phyloP scores from a whole-genome alignment of 805 yeast genomes.

The Ascoidea rubescens region DNA sequence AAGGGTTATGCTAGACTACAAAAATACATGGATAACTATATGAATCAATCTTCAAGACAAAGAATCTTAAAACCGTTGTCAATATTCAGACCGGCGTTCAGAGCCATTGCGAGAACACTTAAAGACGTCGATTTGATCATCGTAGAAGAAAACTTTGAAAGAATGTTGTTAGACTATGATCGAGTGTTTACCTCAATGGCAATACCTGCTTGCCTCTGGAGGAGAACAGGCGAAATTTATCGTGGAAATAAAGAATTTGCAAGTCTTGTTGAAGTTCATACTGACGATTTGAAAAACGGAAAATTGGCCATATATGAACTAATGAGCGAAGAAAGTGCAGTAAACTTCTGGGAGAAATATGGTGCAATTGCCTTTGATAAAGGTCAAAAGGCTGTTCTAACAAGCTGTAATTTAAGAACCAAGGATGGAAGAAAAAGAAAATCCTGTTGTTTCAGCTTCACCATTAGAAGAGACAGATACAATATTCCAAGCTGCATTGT shows the following conservation, averaged over 20 bases:
- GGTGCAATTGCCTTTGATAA: constrained; percentile 92
- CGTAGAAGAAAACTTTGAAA: constrained; percentile 90
- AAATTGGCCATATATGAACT: constrained; percentile 80
- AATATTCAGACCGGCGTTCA: constrained; percentile 77
- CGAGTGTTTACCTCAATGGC: constrained; percentile 72
- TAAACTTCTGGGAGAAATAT: constrained; percentile 91
- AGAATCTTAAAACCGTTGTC: constrained; percentile 74
- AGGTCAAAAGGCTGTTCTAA: constrained; percentile 85
- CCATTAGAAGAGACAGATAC: constrained; percentile 80
- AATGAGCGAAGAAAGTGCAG: constrained; percentile 90
- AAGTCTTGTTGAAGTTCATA: constrained; percentile 72
- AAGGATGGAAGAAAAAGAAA: constrained; percentile 66
- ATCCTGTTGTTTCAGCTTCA: constrained; percentile 85
- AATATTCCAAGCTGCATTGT: constrained; percentile 92
- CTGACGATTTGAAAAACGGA: constrained; percentile 85
- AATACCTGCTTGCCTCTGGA: constrained; percentile 90
- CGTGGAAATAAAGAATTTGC: constrained; percentile 95
- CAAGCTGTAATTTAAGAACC: constrained; percentile 75
- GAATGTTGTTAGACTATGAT: constrained; percentile 79
- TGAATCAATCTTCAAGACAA: constrained; percentile 71
- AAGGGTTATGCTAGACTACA: constrained; percentile 83
- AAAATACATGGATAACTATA: constrained; percentile 79
- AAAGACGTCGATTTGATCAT: constrained; percentile 84
- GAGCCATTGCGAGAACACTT: constrained; percentile 76
- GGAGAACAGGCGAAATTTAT: constrained; percentile 88